Base-by-base conservation (phyloP, 192 early-diverging fungal species). In the Entomortierella beljakovae region DNA sequence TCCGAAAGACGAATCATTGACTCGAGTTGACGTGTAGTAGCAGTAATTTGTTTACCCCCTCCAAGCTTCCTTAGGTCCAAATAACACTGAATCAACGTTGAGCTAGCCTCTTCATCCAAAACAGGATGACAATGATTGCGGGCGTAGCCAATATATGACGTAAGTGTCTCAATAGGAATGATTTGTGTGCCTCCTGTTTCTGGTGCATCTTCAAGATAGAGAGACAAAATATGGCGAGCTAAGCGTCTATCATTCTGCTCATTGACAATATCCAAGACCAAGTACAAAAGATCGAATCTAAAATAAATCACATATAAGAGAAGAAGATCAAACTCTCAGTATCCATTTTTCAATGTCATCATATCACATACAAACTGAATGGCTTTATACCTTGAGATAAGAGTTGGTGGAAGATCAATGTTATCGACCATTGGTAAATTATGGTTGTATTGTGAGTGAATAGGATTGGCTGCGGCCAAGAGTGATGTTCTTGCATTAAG, bases 1-100 rank as follows among this genome's bases (percentile, higher is more conserved):
- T 99, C 97, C 16, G 94, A 71, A 80, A 99, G 86, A 53, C 97
- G 93, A 80, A 98, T 97, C 96, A 99, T 98, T 6, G 94, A 96
- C 86, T 98, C 98, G 10, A 98, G 87, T 80, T 98, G 96, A 52
- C 97, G 87, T 3, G 96, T 97, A 0, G 97, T 99, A 2, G 96
- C 96, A 0, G 96, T 95, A n/a, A 94, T 87, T 20, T 90, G 86
- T 33, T 88, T 88, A 68, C 80, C 84, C 65, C 77, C 85, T 0
- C 96, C 97, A 59, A 91, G 81, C 61, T 90, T 86, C 3, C 98
- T 87, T 67, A 99, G 82, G 20, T 91, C 89, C 16, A 97, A 90
- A 74, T 99, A 99, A 37, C 82, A 88, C 54, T 92, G 87, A 2
- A 93, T 89, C 53, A 99, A 86, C 16, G 88, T 87, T 5, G 87